Base-by-base conservation (phyloP, 106 monocot genomes). In the Chionographis japonica region DNA sequence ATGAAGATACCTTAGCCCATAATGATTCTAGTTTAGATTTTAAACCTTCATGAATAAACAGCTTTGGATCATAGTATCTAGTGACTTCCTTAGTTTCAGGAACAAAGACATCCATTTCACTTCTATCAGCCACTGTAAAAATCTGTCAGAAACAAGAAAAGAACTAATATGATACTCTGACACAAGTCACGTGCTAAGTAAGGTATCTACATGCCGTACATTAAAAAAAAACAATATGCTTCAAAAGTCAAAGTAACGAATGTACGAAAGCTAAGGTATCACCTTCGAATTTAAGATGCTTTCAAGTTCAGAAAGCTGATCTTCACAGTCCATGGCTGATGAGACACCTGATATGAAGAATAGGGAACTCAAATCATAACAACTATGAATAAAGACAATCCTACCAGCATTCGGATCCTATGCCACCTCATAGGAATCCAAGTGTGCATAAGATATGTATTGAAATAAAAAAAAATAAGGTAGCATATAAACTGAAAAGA, bases 261-360 rank as follows among this genome's bases (percentile, higher is more conserved):
- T 55, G 16, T 37, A 10, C 8, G 58, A 10, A n/a, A 6, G 54
- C 43, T 40, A 57, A 61, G 6, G 9, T 17, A 38, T 68, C 74
- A 92, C 91, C 89, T 90, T 89, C 6, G 97, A 79, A 84, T 92
- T 85, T 75, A 97, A 68, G 27, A 85, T 60, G 19, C 74, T 74
- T 80, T 97, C 97, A 63, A 92, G 84, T 42, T 89, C 83, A 52
- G 76, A 73, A 38, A 92, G 74, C 76, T 92, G 84, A 54, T 66
- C 66, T 75, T 97, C 79, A 72, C 89, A 97, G 65, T 89, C 92
- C 36, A 17, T 62, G 37, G 20, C 55, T 17, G 97, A 97, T 51
- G 84, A 81, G 15, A 84, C 71, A 56, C 95, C 95, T 95, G 79
- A 43, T 43, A 68, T 12, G 52, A 66, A 52, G 15, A 46, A 10